phyloP scores from a whole-genome alignment of 495 filamentous ascomycete species.

The Cladorrhinum samala region DNA sequence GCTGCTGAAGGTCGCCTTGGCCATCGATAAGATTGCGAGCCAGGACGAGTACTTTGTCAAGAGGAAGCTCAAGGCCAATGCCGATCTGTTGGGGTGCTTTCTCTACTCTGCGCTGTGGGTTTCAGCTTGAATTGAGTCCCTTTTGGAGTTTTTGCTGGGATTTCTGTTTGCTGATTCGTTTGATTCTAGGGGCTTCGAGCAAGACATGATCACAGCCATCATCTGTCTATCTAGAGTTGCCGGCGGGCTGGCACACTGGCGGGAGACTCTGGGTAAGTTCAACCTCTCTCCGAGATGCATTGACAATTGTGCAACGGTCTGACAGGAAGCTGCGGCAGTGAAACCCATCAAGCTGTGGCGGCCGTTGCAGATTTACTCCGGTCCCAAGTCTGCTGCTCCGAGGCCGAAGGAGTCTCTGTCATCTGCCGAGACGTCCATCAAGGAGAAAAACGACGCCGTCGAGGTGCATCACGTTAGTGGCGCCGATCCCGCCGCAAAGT shows the following conservation, averaged over 20 bases:
- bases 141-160: not conserved
- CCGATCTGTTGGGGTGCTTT: slow-evolving; percentile 51
- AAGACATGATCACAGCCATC: slow-evolving; percentile 3
- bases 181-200: slow-evolving; percentile 3
- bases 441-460: not conserved
- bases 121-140: not conserved
- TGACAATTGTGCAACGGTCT: not conserved
- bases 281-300: not conserved
- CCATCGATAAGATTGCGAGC: slow-evolving; percentile 41
- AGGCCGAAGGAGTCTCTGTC: not conserved
- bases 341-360: slow-evolving; percentile 5
- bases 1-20: slow-evolving; percentile 42
- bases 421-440: not conserved
- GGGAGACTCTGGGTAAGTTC: slow-evolving; percentile 3
- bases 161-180: not conserved
- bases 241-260: not conserved
- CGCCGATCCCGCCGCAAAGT: too few relatives aligned
- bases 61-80: slow-evolving; percentile 47
- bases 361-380: not conserved
- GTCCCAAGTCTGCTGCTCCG: not conserved
- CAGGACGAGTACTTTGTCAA: slow-evolving; percentile 46
- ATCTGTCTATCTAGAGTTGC: not conserved
- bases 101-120: slow-evolving; percentile 48
- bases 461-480: not conserved
- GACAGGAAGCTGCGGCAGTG: not conserved